A percentile compares a stretch with the other conserved stretches of the same genome.
These are phyloP conservation scores for Amaranthus tricolor DNA, from an alignment of 179 eudicot genomes.

Conservation along the genomic window DNA sequence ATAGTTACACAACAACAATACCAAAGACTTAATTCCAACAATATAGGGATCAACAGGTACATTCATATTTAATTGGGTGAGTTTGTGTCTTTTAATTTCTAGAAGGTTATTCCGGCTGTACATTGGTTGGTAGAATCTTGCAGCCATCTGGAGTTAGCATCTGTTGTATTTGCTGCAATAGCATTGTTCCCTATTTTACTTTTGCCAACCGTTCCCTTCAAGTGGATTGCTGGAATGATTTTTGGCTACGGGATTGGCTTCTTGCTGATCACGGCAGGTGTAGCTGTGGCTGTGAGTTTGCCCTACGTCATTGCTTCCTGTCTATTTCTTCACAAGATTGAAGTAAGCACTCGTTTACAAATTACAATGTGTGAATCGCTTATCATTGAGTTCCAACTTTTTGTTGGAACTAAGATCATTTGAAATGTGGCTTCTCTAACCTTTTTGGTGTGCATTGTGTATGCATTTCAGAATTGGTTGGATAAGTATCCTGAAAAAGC, in stretches of 20 bases:
- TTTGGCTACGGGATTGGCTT: conserved; percentile 31
- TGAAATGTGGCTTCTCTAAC: not conserved
- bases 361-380: not conserved
- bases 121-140: conserved; percentile 24
- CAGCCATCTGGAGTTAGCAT: conserved; percentile 31
- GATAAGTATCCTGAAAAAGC: conserved; percentile 27
- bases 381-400: not conserved
- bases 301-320: conserved; percentile 25
- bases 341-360: conserved; percentile 17
- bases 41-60: not conserved
- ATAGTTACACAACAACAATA: too few species aligned
- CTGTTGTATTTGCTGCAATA: conserved; percentile 28
- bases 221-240: conserved; percentile 37
- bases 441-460: not conserved
- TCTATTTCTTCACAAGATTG: conserved; percentile 26
- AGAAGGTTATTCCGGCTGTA: conserved; percentile 28
- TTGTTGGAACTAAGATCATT: not conserved
- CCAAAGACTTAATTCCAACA: too few species aligned
- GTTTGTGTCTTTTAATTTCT: not conserved
- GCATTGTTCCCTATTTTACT: conserved; percentile 26
- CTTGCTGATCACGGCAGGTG: conserved; percentile 23
- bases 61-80: not conserved
- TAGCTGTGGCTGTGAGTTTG: conserved; percentile 28
- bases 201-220: conserved; percentile 28
- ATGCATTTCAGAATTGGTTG: conserved; percentile 26